These are phyloP conservation scores for Paramarasmius palmivorus DNA, from an alignment of 1,284 basidiomycete species.

Conservation along the genomic window DNA sequence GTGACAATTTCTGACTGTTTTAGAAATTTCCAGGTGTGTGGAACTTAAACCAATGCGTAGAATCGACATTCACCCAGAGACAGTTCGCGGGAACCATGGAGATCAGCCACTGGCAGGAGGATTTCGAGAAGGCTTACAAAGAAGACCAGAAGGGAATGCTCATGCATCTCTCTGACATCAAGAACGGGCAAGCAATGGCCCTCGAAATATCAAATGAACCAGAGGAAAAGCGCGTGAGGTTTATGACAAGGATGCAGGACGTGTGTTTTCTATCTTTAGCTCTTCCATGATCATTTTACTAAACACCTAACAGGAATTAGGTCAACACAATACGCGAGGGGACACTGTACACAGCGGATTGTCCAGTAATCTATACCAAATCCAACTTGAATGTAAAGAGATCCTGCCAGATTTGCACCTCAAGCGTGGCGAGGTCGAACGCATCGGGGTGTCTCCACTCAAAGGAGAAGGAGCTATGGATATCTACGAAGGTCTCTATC, in stretches of 20 bases:
- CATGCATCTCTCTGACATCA: slow-evolving; percentile 40
- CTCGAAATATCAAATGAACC: slow-evolving; percentile 30
- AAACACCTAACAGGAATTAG: slow-evolving; percentile 25
- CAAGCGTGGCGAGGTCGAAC: background rate
- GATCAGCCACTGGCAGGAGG: slow-evolving; percentile 46
- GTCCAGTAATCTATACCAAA: background rate
- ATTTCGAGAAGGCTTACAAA: slow-evolving; percentile 34
- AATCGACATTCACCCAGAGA: slow-evolving; percentile 6
- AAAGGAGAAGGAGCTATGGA: background rate
- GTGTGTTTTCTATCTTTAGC: slow-evolving; percentile 22
- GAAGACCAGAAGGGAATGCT: slow-evolving; percentile 44
- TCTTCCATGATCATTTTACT: background rate
- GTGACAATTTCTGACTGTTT: slow-evolving; percentile 40
- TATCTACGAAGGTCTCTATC: slow-evolving; percentile 1
- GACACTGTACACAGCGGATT: slow-evolving; percentile 31
- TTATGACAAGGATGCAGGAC: slow-evolving; percentile 49
- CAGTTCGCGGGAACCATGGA: slow-evolving; percentile 42
- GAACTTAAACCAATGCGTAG: slow-evolving; percentile 2
- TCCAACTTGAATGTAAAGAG: background rate
- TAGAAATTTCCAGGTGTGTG: slow-evolving; percentile 39
- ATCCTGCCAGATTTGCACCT: background rate
- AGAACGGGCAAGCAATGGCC: slow-evolving; percentile 37
- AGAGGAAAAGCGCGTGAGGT: slow-evolving; percentile 29
- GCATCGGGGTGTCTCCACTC: background rate
- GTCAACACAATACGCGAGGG: slow-evolving; percentile 32